These are phyloP conservation scores for Raffaelea deltoideospora DNA, from an alignment of 2,329 filamentous ascomycete genomes.

Conservation along the genomic window DNA sequence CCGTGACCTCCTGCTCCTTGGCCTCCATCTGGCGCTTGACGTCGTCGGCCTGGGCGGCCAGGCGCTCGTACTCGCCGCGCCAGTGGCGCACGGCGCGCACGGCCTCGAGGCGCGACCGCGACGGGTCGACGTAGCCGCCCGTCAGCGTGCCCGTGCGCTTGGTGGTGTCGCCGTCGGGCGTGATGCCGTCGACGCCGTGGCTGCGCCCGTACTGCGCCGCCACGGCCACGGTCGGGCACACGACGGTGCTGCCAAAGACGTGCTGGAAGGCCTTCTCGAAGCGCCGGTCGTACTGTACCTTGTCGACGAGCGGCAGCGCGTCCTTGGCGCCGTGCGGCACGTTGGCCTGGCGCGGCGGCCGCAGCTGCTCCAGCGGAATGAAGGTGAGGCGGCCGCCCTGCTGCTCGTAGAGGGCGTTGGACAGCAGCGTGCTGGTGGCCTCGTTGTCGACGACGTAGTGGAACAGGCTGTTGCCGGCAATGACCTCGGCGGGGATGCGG, in stretches of 20 bases:
- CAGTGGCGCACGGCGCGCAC: slow-evolving; percentile 62
- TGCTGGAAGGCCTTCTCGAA: slow-evolving; percentile 84
- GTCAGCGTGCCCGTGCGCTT: slow-evolving; percentile 93
- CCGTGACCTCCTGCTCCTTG: slow-evolving; percentile 80
- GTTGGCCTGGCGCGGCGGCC: slow-evolving; percentile 52
- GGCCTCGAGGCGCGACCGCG: slow-evolving; percentile 74
- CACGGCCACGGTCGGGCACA: slow-evolving; percentile 78
- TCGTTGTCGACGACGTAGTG: slow-evolving; percentile 93
- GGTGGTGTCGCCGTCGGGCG: slow-evolving; percentile 82
- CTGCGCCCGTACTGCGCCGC: slow-evolving; percentile 85
- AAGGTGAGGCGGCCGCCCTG: slow-evolving; percentile 83
- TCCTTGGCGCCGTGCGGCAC: slow-evolving; percentile 67
- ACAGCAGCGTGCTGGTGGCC: slow-evolving; percentile 66
- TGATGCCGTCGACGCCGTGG: slow-evolving; percentile 85
- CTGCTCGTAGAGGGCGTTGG: slow-evolving; percentile 64
- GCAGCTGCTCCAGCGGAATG: slow-evolving; percentile 77
- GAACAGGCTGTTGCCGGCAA: slow-evolving; percentile 82
- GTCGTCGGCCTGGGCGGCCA: slow-evolving; percentile 46
- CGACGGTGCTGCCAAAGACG: slow-evolving; percentile 88
- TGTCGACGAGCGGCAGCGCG: slow-evolving; percentile 73
- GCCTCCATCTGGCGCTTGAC: slow-evolving; percentile 57
- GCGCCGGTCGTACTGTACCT: slow-evolving; percentile 60
- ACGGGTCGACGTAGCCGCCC: slow-evolving; percentile 81
- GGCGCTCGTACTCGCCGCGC: slow-evolving; percentile 57
- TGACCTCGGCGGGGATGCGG: slow-evolving; percentile 79